These are phyloP conservation scores for Cadophora sp. DNA, from an alignment of 2,329 filamentous ascomycete species.

Conservation along the genomic window DNA sequence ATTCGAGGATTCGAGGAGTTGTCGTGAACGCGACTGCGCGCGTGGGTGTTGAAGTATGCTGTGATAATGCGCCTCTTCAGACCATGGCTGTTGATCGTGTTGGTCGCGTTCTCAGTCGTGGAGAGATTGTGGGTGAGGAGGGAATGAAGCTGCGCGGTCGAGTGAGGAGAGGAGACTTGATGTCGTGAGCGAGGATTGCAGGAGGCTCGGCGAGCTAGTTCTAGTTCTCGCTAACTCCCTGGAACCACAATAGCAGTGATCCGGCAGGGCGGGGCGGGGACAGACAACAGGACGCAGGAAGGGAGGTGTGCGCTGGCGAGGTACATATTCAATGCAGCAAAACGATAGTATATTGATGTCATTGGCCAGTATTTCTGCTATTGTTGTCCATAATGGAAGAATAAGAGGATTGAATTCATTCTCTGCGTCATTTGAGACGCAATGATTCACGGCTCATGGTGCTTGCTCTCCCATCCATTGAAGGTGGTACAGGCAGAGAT, in stretches of 20 bases:
- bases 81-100: constrained; percentile 23
- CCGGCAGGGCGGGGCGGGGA: neutral
- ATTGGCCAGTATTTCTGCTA: no score
- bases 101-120: constrained; percentile 17
- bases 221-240: neutral
- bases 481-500: no score
- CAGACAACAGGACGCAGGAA: neutral
- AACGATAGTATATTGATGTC: neutral
- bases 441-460: neutral
- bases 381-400: neutral
- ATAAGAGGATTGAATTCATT: neutral
- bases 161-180: constrained; percentile 12
- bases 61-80: constrained; percentile 15
- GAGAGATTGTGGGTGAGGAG: constrained; percentile 18
- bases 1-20: constrained; percentile 5
- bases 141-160: constrained; percentile 14
- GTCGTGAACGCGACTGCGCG: constrained; percentile 19
- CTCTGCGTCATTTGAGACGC: neutral
- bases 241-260: constrained; percentile 7
- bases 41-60: constrained; percentile 16
- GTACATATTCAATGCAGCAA: neutral
- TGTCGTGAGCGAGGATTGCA: constrained; percentile 19
- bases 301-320: neutral
- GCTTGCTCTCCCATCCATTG: neutral
- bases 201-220: constrained; percentile 12